Evolutionary conservation across 371 early-diverging fungal species (phyloP).

Genomic region (Blakeslea trispora): DNA sequence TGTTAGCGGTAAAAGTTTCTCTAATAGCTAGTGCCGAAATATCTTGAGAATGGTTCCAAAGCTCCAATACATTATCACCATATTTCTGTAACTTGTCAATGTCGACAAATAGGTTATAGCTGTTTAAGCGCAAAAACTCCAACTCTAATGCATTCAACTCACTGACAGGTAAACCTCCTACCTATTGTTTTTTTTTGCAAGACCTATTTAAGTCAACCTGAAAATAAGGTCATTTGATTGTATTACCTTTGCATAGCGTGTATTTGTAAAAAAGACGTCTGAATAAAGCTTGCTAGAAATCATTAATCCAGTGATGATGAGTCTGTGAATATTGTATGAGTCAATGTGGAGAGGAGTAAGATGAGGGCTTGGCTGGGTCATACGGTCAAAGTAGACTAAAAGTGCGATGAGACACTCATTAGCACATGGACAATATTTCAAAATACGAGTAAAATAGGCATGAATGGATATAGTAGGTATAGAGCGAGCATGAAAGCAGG

Average conservation of each 20-base stretch:
- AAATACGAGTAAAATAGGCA: slow-evolving; percentile 81
- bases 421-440: slow-evolving; percentile 89
- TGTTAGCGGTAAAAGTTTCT: slow-evolving; percentile 2
- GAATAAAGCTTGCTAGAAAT: slow-evolving; percentile 85
- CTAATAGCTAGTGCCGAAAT: slow-evolving; percentile 5
- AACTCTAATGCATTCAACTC: slow-evolving; percentile 85
- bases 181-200: slow-evolving; percentile 34
- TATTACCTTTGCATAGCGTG: slow-evolving; percentile 79
- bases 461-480: slow-evolving; percentile 85
- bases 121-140: slow-evolving; percentile 71
- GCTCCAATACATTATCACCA: slow-evolving; percentile 69
- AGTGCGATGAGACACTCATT: slow-evolving; percentile 84
- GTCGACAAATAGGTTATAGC: slow-evolving; percentile 75
- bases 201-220: too few relatives aligned
- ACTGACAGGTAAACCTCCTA: slow-evolving; percentile 75
- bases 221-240: neutral
- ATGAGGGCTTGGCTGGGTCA: slow-evolving; percentile 51
- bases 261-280: slow-evolving; percentile 91
- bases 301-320: slow-evolving; percentile 83
- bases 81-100: slow-evolving; percentile 80
- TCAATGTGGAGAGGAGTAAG: slow-evolving; percentile 71
- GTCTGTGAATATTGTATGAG: slow-evolving; percentile 86
- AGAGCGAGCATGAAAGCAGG: slow-evolving; percentile 82
- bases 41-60: slow-evolving; percentile 51
- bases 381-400: slow-evolving; percentile 82